phyloP scores from a whole-genome alignment of 2,329 filamentous ascomycete genomes.

The Talaromyces sp. region DNA sequence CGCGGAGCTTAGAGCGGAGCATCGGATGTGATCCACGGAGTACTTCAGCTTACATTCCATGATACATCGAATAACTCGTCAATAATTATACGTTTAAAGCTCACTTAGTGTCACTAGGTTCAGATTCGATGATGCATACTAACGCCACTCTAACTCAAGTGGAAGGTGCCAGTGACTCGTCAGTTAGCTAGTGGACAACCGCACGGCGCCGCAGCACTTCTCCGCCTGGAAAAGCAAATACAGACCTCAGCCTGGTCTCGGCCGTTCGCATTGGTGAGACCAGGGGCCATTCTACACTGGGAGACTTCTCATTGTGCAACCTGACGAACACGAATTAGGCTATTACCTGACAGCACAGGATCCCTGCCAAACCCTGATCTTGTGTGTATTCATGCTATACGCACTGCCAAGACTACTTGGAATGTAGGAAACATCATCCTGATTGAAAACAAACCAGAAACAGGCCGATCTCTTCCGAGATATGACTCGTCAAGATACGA shows the following conservation, averaged over 20 bases:
- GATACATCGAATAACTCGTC: not conserved
- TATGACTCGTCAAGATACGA: not conserved
- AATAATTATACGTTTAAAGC: not conserved
- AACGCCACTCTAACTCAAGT: not conserved
- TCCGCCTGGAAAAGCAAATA: not conserved
- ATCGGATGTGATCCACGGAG: not conserved
- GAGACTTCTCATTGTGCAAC: not conserved
- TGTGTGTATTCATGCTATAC: not conserved
- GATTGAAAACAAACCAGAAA: not conserved
- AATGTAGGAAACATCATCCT: too few relatives aligned
- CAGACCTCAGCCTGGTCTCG: not conserved
- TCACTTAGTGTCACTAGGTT: not conserved
- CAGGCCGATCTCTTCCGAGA: not conserved
- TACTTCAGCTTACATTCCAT: not conserved
- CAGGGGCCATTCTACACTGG: not conserved
- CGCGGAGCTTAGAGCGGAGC: conserved; percentile 3
- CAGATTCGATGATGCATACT: not conserved
- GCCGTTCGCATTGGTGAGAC: not conserved
- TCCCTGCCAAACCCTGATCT: not conserved
- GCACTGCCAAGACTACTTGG: not conserved
- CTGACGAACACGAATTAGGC: not conserved
- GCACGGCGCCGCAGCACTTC: not conserved
- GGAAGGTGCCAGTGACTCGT: not conserved
- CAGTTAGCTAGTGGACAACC: not conserved
- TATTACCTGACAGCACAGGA: not conserved